Evolutionary conservation across 768 basidiomycete species (phyloP).

Genomic region (Serendipita sp.): DNA sequence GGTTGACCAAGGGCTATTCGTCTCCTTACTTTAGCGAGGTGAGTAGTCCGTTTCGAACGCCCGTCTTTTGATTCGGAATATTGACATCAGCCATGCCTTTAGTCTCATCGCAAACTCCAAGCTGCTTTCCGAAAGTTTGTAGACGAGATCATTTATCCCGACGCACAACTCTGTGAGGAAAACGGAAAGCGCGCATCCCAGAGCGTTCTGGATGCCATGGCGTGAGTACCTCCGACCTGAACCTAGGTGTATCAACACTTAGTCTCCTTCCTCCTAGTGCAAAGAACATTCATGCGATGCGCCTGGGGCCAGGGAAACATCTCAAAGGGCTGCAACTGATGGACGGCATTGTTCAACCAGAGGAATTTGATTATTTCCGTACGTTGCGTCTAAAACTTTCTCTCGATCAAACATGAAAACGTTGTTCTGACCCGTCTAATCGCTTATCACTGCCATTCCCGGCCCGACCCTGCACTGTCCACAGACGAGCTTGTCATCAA

Average conservation of each 20-base stretch:
- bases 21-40: conserved; percentile 67
- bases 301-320: conserved; percentile 69
- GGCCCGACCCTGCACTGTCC: background rate
- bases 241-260: conserved; percentile 8
- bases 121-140: conserved; percentile 46
- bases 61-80: background rate
- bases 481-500: conserved; percentile 47
- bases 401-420: conserved; percentile 20
- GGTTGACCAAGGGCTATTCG: conserved; percentile 55
- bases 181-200: conserved; percentile 79
- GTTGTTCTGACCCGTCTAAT: background rate
- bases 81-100: conserved; percentile 9
- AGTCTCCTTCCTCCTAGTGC: background rate
- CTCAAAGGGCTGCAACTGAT: conserved; percentile 63
- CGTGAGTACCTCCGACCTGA: conserved; percentile 22
- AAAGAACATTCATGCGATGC: conserved; percentile 9
- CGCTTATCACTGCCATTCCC: background rate
- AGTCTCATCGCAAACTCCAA: conserved; percentile 52
- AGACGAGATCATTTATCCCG: conserved; percentile 44
- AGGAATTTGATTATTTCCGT: conserved; percentile 84
- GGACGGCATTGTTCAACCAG: conserved; percentile 58
- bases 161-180: conserved; percentile 40
- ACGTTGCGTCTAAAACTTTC: conserved; percentile 9
- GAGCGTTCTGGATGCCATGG: conserved; percentile 65
- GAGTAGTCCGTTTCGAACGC: conserved; percentile 12